Evolutionary conservation across 495 filamentous ascomycete genomes (phyloP).

Genomic region (Aspergillus affinis): DNA sequence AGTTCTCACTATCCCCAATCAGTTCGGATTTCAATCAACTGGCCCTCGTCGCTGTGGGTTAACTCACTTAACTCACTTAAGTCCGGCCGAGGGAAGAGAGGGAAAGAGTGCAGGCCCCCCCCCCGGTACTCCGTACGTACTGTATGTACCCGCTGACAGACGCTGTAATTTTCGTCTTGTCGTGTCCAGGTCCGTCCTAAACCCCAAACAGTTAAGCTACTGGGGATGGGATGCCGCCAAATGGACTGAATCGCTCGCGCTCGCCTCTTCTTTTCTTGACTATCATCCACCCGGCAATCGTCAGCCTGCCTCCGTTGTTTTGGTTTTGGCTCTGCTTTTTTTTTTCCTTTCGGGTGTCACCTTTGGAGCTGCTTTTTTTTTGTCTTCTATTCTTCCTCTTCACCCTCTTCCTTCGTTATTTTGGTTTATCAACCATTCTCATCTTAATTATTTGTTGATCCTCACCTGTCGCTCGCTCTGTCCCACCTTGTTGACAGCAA

Average conservation of each 20-base stretch:
- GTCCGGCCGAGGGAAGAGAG: background rate
- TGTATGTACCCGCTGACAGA: no score
- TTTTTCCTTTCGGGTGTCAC: background rate
- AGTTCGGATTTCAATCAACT: background rate
- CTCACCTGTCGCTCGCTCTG: constrained; percentile 1
- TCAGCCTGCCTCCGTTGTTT: background rate
- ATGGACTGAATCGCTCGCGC: constrained; percentile 2
- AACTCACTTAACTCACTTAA: no score
- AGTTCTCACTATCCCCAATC: background rate
- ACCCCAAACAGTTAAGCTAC: constrained; percentile 5
- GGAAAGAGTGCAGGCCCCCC: no score
- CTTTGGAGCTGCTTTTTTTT: constrained; percentile 2
- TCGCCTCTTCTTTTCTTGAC: constrained; percentile 3
- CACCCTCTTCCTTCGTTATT: background rate
- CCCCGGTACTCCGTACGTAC: background rate
- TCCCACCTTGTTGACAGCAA: background rate
- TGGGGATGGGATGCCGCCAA: constrained; percentile 6
- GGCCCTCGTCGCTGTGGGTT: no score
- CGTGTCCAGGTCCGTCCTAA: background rate
- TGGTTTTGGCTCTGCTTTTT: constrained; percentile 2
- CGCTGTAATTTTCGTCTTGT: constrained; percentile 8
- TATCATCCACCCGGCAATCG: constrained; percentile 2
- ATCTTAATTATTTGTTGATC: background rate
- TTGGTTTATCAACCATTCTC: background rate
- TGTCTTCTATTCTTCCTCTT: background rate